Percentiles rank a stretch among this genome's conserved stretches.
Evolutionary conservation across 345 rosid species (phyloP).

Genomic region (Rhizophora mangle): DNA sequence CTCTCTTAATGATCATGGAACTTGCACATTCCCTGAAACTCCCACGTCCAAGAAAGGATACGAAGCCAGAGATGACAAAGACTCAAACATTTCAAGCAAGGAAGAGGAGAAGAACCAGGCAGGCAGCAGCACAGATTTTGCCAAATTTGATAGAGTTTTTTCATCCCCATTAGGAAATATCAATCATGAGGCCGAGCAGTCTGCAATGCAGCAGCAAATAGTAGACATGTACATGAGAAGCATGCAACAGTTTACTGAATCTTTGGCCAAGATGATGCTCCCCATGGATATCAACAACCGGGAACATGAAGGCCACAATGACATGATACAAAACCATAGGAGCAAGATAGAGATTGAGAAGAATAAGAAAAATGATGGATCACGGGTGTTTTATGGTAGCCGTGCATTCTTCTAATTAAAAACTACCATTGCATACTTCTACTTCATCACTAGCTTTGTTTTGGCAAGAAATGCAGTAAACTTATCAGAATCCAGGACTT

Average conservation of each 20-base stretch:
- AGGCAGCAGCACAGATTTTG: constrained; percentile 14
- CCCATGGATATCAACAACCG: constrained; percentile 73
- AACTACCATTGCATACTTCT: neutral
- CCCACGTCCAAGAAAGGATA: constrained; percentile 50
- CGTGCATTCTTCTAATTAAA: constrained; percentile 78
- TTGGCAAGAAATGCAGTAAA: constrained; percentile 9
- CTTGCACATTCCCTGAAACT: constrained; percentile 44
- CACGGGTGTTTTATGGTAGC: constrained; percentile 91
- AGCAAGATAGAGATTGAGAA: constrained; percentile 40
- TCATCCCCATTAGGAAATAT: constrained; percentile 44
- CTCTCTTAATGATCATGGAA: constrained; percentile 25
- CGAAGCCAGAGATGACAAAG: constrained; percentile 28
- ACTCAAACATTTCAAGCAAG: constrained; percentile 22
- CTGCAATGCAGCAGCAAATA: constrained; percentile 90
- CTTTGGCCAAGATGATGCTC: constrained; percentile 88
- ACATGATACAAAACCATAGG: constrained; percentile 39
- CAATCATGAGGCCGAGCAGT: constrained; percentile 58
- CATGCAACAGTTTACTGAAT: constrained; percentile 87
- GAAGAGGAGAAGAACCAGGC: constrained; percentile 26
- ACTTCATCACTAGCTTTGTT: neutral
- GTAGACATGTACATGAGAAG: constrained; percentile 98
- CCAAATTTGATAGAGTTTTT: constrained; percentile 30
- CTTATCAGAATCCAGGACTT: neutral
- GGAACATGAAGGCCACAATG: constrained; percentile 26
- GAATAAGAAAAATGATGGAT: constrained; percentile 76